Evolutionary conservation across 257 asterid genomes (phyloP).

Genomic region (Asclepias syriaca): DNA sequence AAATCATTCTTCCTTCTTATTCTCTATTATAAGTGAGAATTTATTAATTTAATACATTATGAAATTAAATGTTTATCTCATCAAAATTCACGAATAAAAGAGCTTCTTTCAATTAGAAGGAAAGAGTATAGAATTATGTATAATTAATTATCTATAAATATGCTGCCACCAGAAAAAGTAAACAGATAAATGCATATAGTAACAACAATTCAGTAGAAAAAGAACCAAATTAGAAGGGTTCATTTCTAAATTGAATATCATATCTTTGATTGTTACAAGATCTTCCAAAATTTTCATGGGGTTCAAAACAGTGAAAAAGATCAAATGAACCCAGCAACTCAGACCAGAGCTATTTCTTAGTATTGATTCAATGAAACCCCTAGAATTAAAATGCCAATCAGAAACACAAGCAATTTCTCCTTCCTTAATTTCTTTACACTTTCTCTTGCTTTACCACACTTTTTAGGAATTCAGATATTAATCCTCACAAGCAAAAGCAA

Average conservation of each 20-base stretch:
- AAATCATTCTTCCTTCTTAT: too few species aligned
- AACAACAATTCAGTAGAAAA: background rate
- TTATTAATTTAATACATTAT: too few species aligned
- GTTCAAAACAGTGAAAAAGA: background rate
- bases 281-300: background rate
- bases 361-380: background rate
- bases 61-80: too few species aligned
- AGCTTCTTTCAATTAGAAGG: too few species aligned
- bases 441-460: background rate
- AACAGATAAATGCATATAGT: too few species aligned
- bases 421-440: background rate
- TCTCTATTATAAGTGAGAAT: too few species aligned
- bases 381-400: background rate
- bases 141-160: too few species aligned
- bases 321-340: slow-evolving; percentile 6
- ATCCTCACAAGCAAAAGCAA: background rate
- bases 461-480: background rate
- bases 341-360: background rate
- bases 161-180: too few species aligned
- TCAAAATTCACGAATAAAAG: too few species aligned
- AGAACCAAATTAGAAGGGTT: background rate
- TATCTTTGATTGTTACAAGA: background rate
- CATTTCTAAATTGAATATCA: background rate
- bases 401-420: background rate
- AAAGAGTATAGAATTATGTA: background rate